A percentile compares a stretch with the other conserved stretches of the same genome.
Conservation (phyloP, 139 green algal genomes). For the Chlorella sp. region DNA sequence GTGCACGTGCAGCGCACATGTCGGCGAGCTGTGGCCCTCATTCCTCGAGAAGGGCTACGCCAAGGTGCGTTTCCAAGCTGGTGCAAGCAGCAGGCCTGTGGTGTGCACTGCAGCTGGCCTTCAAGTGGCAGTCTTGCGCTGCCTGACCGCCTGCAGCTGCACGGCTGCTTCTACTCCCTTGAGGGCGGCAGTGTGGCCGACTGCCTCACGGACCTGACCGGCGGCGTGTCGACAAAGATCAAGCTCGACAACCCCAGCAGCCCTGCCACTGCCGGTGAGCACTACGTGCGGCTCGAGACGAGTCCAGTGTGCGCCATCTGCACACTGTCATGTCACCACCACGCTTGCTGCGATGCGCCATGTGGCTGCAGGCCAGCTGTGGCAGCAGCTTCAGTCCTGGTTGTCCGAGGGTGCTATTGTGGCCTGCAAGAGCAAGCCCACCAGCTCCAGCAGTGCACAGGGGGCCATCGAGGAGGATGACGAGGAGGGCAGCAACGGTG, state of each 20-base stretch:
- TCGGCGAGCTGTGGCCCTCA: slow-evolving; percentile 49
- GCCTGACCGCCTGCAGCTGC: slow-evolving; percentile 23
- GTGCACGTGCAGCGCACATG: slow-evolving; percentile 22
- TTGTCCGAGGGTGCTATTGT: slow-evolving; percentile 17
- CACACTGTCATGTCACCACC: neutral
- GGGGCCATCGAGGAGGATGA: neutral
- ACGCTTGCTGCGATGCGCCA: neutral
- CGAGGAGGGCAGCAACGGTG: slow-evolving; percentile 1
- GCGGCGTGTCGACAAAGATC: slow-evolving; percentile 38
- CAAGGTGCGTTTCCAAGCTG: slow-evolving; percentile 24
- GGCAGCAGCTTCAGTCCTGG: slow-evolving; percentile 16
- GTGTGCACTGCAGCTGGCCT: neutral
- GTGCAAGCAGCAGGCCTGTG: neutral
- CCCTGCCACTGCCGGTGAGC: neutral
- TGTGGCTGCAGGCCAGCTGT: slow-evolving; percentile 8
- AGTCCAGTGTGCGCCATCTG: neutral
- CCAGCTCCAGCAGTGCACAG: neutral
- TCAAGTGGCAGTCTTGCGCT: no score
- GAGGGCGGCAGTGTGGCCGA: slow-evolving; percentile 34
- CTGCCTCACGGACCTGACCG: slow-evolving; percentile 48
- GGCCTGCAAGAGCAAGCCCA: slow-evolving; percentile 9
- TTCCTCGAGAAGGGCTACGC: slow-evolving; percentile 59
- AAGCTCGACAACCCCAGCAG: slow-evolving; percentile 17
- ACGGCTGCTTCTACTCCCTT: slow-evolving; percentile 43
- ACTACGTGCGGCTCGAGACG: neutral